Evolutionary conservation across 2,329 filamentous ascomycete genomes (phyloP).

Genomic region (Talaromyces sp.): DNA sequence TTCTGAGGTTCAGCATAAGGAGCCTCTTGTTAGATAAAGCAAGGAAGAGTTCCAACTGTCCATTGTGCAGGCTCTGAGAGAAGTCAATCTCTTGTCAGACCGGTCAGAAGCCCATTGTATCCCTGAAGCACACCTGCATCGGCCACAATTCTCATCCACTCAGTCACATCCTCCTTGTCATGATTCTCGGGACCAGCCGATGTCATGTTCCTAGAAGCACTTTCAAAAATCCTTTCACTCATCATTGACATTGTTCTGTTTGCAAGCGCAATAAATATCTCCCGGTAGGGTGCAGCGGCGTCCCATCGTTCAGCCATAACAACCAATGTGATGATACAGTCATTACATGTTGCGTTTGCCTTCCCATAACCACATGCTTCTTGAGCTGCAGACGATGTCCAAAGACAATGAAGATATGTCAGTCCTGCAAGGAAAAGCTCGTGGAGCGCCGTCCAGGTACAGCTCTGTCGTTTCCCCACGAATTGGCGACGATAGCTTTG

Average conservation of each 20-base stretch:
- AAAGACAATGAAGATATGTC: constrained; percentile 34
- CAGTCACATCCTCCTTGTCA: background rate
- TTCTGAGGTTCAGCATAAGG: too few relatives aligned
- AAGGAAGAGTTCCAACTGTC: too few relatives aligned
- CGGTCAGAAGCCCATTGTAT: background rate
- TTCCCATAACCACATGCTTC: constrained; percentile 15
- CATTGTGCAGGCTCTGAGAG: background rate
- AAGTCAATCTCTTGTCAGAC: background rate
- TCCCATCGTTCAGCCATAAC: constrained; percentile 33
- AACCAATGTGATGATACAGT: constrained; percentile 30
- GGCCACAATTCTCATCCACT: constrained; percentile 1
- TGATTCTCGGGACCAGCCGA: background rate
- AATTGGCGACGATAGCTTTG: constrained; percentile 17
- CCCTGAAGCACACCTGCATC: background rate
- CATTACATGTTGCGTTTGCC: constrained; percentile 28
- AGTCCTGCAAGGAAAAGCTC: constrained; percentile 25
- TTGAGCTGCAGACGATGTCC: constrained; percentile 25
- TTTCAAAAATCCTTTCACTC: background rate
- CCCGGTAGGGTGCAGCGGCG: constrained; percentile 30
- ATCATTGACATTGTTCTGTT: constrained; percentile 12
- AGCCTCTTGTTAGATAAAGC: too few relatives aligned
- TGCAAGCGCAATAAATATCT: constrained; percentile 31
- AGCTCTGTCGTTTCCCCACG: constrained; percentile 17
- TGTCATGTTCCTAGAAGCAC: background rate
- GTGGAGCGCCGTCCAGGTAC: constrained; percentile 25